Evolutionary conservation across 176 grass and related monocot species (phyloP), one percentile per base, ranked within the genome.

Genomic region (Eleusine coracana): DNA sequence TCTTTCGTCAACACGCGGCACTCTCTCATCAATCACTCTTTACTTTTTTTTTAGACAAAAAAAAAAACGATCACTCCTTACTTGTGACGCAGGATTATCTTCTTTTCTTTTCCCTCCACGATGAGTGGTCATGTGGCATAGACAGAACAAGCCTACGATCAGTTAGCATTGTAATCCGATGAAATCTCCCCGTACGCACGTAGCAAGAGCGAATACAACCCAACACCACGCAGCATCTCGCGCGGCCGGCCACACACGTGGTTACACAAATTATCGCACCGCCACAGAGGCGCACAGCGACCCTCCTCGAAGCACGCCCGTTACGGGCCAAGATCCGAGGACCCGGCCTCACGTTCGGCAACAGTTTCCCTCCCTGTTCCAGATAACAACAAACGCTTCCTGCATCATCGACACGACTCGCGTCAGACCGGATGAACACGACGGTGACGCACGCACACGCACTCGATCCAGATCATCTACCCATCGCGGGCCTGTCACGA

Each of bases 271-370:
- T 48, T 7, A 78, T 78, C 17, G 59, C 25, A 8, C 39, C n/a
- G 12, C 44, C 13, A 23, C 31, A 34, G 0, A 34, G 31, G 31
- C 31, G 31, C 56, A 60, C 74, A 23, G 7, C 18, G 13, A 51
- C 56, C 55, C 38, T 29, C 7, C 40, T 71, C 49, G 49, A 51
- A 38, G 34, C 20, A 14, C 46, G 77, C 38, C 38, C 65, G 68
- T 50, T 39, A 20, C 48, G 48, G 38, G 18, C 44, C 76, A 86
- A 80, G 69, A 80, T 58, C 84, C 14, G 69, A 80, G 40, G 84
- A 74, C 70, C 77, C 73, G 36, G 34, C 25, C 77, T 68, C 77
- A 75, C 44, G 36, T 75, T 56, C 46, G 8, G 6, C 12, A 68
- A 60, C 38, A 68, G 46, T 80, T 27, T 3, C 17, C 59, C 17